A percentile compares a stretch with the other conserved stretches of the same genome.
phyloP scores from a whole-genome alignment of 768 basidiomycete genomes.

The Calocybe gangraenosa region DNA sequence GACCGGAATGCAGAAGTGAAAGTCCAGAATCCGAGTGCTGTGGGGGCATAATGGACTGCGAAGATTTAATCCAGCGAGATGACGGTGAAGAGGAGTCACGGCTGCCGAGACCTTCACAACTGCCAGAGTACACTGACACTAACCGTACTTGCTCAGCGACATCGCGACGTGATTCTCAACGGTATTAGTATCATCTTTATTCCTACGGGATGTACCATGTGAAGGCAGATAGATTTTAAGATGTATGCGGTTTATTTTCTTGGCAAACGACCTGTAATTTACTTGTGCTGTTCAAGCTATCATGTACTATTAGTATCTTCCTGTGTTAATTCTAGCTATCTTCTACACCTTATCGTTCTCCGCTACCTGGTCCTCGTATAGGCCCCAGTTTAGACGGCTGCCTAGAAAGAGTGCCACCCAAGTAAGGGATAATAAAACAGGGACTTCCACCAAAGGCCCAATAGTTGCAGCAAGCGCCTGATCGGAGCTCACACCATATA shows the following conservation, averaged over 20 bases:
- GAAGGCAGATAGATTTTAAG: background rate
- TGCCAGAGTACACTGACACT: no score
- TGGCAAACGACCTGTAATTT: background rate
- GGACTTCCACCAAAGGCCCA: constrained; percentile 76
- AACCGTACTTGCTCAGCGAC: background rate
- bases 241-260: background rate
- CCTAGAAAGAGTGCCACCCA: constrained; percentile 55
- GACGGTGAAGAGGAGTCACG: constrained; percentile 4
- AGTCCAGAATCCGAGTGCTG: constrained; percentile 40
- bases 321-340: background rate
- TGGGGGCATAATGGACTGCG: constrained; percentile 48
- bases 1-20: constrained; percentile 16
- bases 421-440: constrained; percentile 65
- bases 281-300: background rate
- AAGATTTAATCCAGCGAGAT: constrained; percentile 30
- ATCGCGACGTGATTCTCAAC: constrained; percentile 1
- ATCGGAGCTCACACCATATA: constrained; percentile 73
- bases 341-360: background rate
- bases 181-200: constrained; percentile 1
- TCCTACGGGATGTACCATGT: background rate
- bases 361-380: background rate
- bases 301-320: constrained; percentile 4
- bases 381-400: constrained; percentile 35
- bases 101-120: background rate
- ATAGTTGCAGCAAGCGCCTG: constrained; percentile 82